A percentile compares a stretch with the other conserved stretches of the same genome.
Conservation (phyloP, 2,329 filamentous ascomycete genomes). For the Mycosphaerella arachidis region DNA sequence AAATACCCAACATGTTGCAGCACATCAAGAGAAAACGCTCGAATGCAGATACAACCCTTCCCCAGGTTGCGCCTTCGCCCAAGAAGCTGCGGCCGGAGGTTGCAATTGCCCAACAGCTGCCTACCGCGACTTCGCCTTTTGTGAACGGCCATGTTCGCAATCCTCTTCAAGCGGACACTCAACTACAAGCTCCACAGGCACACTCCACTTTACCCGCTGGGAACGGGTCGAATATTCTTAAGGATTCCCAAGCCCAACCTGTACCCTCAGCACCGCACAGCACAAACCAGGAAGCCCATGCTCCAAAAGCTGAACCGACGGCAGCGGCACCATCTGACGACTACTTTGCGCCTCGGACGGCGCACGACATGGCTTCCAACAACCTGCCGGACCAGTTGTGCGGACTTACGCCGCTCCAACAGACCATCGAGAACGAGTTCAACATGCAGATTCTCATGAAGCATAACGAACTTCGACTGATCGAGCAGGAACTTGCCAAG, state of each 20-base stretch:
- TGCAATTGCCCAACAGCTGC: slow-evolving; percentile 26
- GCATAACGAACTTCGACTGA: slow-evolving; percentile 87
- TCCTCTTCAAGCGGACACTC: background rate
- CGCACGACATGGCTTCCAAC: slow-evolving; percentile 11
- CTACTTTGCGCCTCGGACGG: slow-evolving; percentile 3
- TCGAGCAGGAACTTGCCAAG: slow-evolving; percentile 94
- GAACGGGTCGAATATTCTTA: background rate
- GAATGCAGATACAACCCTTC: slow-evolving; percentile 37
- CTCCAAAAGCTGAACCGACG: background rate
- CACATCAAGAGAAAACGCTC: slow-evolving; percentile 58
- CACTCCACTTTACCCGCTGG: background rate
- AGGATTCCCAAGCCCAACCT: background rate
- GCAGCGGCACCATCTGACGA: background rate
- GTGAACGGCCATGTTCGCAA: slow-evolving; percentile 5
- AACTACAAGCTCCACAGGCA: background rate
- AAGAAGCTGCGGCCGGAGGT: slow-evolving; percentile 28
- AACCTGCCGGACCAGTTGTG: slow-evolving; percentile 6
- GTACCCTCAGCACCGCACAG: background rate
- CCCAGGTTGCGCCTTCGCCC: slow-evolving; percentile 13
- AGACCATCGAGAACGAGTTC: slow-evolving; percentile 79
- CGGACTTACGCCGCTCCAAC: slow-evolving; percentile 53
- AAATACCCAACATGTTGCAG: slow-evolving; percentile 42
- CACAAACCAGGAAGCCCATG: background rate
- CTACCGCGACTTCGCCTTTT: slow-evolving; percentile 9
- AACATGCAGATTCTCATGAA: slow-evolving; percentile 89